Conservation (phyloP, 306 rosid genomes). For the Potentilla sterilis region DNA sequence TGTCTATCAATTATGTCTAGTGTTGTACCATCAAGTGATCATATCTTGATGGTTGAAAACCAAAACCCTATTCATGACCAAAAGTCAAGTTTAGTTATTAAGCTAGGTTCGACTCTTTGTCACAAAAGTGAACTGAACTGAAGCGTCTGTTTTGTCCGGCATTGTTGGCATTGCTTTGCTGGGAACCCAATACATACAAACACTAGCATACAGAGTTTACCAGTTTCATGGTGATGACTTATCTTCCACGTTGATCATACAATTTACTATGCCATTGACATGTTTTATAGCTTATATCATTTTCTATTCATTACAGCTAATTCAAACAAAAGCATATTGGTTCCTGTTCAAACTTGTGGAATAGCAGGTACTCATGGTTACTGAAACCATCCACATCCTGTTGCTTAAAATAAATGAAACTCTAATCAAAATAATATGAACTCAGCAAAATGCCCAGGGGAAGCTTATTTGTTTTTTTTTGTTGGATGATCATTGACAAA, state of each 20-base stretch:
- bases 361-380: not conserved
- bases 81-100: not conserved
- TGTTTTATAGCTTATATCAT: not conserved
- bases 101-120: not conserved
- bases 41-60: not conserved
- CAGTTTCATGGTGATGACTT: conserved; percentile 11
- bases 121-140: not conserved
- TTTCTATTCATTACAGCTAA: not conserved
- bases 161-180: not conserved
- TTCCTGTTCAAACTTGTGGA: conserved; percentile 10
- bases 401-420: not conserved
- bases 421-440: not conserved
- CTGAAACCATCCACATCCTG: not conserved
- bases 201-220: not conserved
- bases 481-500: too few relatives aligned
- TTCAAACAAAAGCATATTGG: conserved; percentile 1
- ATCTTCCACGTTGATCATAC: conserved; percentile 15
- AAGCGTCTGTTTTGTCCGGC: not conserved
- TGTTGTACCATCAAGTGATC: not conserved
- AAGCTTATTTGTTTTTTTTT: too few relatives aligned
- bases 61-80: not conserved
- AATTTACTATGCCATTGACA: not conserved
- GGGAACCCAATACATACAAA: not conserved
- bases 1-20: not conserved
- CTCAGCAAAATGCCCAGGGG: too few relatives aligned